Evolutionary conservation across 768 basidiomycete species (phyloP), one percentile per base, ranked within the genome.

Genomic region (Pleurotus djamor): DNA sequence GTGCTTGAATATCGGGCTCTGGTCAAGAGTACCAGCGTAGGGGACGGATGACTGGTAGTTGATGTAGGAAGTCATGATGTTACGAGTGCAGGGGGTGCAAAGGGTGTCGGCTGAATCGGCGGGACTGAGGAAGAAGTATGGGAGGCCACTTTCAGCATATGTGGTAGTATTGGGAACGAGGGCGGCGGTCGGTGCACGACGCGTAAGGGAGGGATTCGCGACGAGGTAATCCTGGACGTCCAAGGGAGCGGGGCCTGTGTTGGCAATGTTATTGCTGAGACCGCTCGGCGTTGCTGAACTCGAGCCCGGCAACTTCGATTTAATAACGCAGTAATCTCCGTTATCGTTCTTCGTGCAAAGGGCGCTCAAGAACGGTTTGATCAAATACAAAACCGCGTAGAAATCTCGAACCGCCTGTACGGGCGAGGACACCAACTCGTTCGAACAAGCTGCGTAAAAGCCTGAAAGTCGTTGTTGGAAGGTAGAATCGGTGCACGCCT

Each of bases 31-130:
- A 33, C 89, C 83, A 6, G 82, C 91, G 71, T 94, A 98, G 1
- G 89, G 89, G 47, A 77, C 74, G 58, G 71, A 70, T 44, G 84
- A 82, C 75, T 95, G 91, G 72, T 83, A 96, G 59, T 76, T 72
- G 72, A 92, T 86, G 81, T 92, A 99, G 7, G 85, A 64, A 1
- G 85, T 83, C 64, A 98, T 69, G 68, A 95, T 76, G 62, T 81
- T 82, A 69, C 89, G 84, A 10, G 92, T 86, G 86, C 96, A 98
- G 12, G 86, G 65, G 2, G 81, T 86, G 86, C 96, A 98, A 47
- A 97, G 87, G 21, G 72, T 55, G 32, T 71, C 64, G n/a, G 77
- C 71, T 32, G 80, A 38, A 68, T 83, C 73, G 61, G 66, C 61
- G 48, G 89, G 77, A 33, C 79, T 69, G 68, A 91, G 81, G 86